Evolutionary conservation across 2,329 filamentous ascomycete genomes (phyloP).

Genomic region (Endoconidiophora laricicola): DNA sequence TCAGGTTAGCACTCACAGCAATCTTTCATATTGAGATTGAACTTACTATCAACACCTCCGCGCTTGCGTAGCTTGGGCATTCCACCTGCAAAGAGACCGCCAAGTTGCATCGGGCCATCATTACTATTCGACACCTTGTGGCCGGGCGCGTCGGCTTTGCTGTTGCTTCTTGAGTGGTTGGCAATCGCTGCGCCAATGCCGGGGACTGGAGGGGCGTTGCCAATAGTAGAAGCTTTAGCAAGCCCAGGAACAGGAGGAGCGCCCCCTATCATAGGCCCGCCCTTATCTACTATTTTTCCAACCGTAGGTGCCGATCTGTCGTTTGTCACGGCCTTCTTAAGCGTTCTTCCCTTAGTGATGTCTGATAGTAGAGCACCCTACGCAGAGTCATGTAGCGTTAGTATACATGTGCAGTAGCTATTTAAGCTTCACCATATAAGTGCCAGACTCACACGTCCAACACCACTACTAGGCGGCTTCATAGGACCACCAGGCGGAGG

Average conservation of each 20-base stretch:
- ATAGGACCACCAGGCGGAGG: constrained; percentile 43
- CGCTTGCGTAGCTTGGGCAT: constrained; percentile 93
- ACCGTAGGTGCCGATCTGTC: constrained; percentile 74
- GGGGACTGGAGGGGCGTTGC: constrained; percentile 60
- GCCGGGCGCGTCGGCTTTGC: constrained; percentile 44
- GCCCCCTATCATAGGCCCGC: constrained; percentile 47
- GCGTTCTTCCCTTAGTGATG: constrained; percentile 61
- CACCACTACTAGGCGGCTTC: constrained; percentile 21
- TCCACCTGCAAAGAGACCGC: constrained; percentile 75
- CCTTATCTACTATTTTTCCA: constrained; percentile 26
- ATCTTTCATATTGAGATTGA: background rate
- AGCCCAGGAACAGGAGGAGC: constrained; percentile 53
- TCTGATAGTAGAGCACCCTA: constrained; percentile 77
- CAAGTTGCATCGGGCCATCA: constrained; percentile 61
- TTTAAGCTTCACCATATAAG: background rate
- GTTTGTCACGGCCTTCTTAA: constrained; percentile 82
- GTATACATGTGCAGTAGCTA: constrained; percentile 9
- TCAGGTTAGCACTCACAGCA: background rate
- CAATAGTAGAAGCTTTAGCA: constrained; percentile 36
- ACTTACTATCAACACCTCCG: constrained; percentile 50
- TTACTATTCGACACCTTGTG: constrained; percentile 17
- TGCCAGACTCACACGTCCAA: background rate
- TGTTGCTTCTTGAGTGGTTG: constrained; percentile 60
- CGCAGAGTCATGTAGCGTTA: constrained; percentile 7
- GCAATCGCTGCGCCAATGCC: constrained; percentile 42